Conservation (phyloP, 306 rosid genomes). For the Adenanthera pavonina region DNA sequence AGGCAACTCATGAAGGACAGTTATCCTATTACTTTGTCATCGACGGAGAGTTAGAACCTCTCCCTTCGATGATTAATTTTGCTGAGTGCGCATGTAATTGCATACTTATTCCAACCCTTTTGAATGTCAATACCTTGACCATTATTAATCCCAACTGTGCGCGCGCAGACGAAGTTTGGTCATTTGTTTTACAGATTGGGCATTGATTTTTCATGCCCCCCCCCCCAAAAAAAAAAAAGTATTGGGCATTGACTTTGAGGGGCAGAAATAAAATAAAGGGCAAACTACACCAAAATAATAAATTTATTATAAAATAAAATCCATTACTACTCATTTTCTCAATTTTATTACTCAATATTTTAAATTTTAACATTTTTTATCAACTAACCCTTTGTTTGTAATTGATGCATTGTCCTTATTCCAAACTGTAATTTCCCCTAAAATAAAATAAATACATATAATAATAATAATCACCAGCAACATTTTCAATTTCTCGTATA, state of each 20-base stretch:
- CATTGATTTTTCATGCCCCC: slow-evolving; percentile 1
- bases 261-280: slow-evolving; percentile 5
- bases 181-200: slow-evolving; percentile 8
- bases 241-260: slow-evolving; percentile 21
- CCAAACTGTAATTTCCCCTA: too few species aligned
- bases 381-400: too few species aligned
- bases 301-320: too few species aligned
- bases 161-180: neutral
- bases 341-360: too few species aligned
- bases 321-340: too few species aligned
- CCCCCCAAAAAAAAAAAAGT: too few species aligned
- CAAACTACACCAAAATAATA: too few species aligned
- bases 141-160: neutral
- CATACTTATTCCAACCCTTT: neutral
- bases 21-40: neutral
- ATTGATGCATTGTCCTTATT: too few species aligned
- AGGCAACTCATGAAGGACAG: too few species aligned
- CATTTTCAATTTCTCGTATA: slow-evolving; percentile 8
- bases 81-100: neutral
- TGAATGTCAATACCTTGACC: too few species aligned
- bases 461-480: slow-evolving; percentile 1
- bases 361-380: too few species aligned
- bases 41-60: too few species aligned
- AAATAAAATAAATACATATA: slow-evolving; percentile 13
- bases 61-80: neutral